These are phyloP conservation scores for Orbilia javanica DNA, from an alignment of 2,329 filamentous ascomycete species.

Conservation along the genomic window DNA sequence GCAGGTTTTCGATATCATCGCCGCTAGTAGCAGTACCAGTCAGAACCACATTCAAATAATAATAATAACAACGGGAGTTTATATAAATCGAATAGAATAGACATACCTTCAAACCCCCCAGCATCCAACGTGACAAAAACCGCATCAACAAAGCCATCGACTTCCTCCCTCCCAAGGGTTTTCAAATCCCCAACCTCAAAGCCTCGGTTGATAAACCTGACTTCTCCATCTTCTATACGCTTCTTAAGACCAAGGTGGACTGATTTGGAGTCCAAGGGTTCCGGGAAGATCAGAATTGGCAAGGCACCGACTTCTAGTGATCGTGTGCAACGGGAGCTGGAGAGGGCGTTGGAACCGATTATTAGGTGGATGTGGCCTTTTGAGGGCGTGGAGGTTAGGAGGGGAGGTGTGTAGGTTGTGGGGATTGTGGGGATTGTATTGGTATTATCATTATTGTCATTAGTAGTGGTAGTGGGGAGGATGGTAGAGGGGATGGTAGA, in stretches of 20 bases:
- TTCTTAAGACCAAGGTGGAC: slow-evolving; percentile 72
- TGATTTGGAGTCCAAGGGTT: slow-evolving; percentile 65
- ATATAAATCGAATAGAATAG: not conserved
- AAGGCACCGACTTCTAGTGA: slow-evolving; percentile 84
- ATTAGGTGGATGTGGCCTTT: slow-evolving; percentile 82
- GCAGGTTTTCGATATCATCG: slow-evolving; percentile 80
- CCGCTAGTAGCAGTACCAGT: slow-evolving; percentile 66
- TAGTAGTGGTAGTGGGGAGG: not conserved
- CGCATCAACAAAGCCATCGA: slow-evolving; percentile 83
- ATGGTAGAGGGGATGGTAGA: slow-evolving; percentile 16
- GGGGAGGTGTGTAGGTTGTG: slow-evolving; percentile 58
- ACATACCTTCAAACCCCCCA: slow-evolving; percentile 65
- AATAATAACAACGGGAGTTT: not conserved
- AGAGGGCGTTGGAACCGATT: slow-evolving; percentile 86
- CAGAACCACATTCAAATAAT: not conserved
- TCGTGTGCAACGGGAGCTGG: slow-evolving; percentile 83
- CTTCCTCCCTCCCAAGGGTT: slow-evolving; percentile 81
- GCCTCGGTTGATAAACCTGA: slow-evolving; percentile 66
- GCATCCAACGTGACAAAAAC: slow-evolving; percentile 83
- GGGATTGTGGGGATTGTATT: not conserved
- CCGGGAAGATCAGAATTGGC: slow-evolving; percentile 82
- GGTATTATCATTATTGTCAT: too few relatives aligned
- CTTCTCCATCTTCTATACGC: slow-evolving; percentile 66
- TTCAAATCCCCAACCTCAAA: slow-evolving; percentile 76
- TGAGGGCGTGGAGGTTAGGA: slow-evolving; percentile 80